Evolutionary conservation across 23 red algal genomes (phyloP).

Genomic region (Gracilaria gracilis): DNA sequence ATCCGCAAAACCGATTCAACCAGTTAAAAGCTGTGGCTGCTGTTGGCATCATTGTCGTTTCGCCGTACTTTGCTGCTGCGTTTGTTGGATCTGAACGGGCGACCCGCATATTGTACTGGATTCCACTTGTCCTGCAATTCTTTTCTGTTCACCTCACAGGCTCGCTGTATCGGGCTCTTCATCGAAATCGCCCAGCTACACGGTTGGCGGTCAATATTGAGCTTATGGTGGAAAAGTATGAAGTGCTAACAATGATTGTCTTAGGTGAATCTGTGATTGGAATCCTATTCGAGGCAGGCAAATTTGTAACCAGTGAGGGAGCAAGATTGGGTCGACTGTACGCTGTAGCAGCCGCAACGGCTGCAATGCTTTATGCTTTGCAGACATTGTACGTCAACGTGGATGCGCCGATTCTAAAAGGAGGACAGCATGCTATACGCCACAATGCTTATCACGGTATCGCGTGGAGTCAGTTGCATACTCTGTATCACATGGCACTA

Average conservation of each 20-base stretch:
- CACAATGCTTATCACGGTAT: slow-evolving; percentile 37
- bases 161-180: slow-evolving; percentile 20
- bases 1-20: slow-evolving; percentile 29
- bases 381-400: slow-evolving; percentile 71
- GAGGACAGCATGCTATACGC: slow-evolving; percentile 66
- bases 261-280: slow-evolving; percentile 65
- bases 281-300: slow-evolving; percentile 66
- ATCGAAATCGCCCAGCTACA: slow-evolving; percentile 39
- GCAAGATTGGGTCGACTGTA: slow-evolving; percentile 40
- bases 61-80: slow-evolving; percentile 72
- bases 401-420: slow-evolving; percentile 53
- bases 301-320: slow-evolving; percentile 52
- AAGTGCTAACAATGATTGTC: slow-evolving; percentile 70
- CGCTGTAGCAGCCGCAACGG: slow-evolving; percentile 35
- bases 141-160: slow-evolving; percentile 49
- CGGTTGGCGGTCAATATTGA: slow-evolving; percentile 61
- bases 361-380: slow-evolving; percentile 64
- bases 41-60: neutral
- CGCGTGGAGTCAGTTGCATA: slow-evolving; percentile 61
- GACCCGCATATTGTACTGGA: slow-evolving; percentile 58
- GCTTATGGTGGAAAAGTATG: slow-evolving; percentile 72
- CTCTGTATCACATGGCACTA: slow-evolving; percentile 70
- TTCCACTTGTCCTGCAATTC: slow-evolving; percentile 5
- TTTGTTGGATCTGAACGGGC: slow-evolving; percentile 55
- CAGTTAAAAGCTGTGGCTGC: slow-evolving; percentile 25